Conservation (phyloP, 306 rosid genomes). For the Sesbania bispinosa region DNA sequence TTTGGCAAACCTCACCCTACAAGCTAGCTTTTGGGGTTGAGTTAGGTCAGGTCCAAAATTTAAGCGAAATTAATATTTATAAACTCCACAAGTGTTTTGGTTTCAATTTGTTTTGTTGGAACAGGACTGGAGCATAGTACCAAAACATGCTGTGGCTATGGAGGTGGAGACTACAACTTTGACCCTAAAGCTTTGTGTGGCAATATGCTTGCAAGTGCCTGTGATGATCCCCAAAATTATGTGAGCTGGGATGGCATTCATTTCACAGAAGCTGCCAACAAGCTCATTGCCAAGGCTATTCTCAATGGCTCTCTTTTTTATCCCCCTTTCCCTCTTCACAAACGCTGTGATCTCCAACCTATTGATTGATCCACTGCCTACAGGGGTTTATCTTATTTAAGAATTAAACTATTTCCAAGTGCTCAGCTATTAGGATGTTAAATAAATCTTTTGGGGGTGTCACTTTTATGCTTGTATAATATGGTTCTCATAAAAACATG, state of each 20-base stretch:
- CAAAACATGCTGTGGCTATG: conserved; percentile 79
- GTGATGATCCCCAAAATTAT: conserved; percentile 64
- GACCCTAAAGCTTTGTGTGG: conserved; percentile 55
- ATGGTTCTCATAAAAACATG: neutral
- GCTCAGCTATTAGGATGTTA: neutral
- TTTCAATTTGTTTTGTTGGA: neutral
- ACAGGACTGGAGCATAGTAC: conserved; percentile 56
- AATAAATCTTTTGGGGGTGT: neutral
- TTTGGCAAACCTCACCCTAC: too few species aligned
- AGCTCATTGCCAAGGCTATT: conserved; percentile 51
- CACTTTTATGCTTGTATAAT: neutral
- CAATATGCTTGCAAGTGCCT: conserved; percentile 56
- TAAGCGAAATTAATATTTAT: too few species aligned
- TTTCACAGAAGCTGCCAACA: conserved; percentile 78
- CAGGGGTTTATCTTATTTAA: neutral
- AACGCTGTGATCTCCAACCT: conserved; percentile 51
- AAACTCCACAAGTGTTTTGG: too few species aligned
- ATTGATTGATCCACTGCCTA: conserved; percentile 30
- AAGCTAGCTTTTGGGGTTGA: too few species aligned
- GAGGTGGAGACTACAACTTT: conserved; percentile 64
- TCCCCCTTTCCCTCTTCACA: conserved; percentile 56
- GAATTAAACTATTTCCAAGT: neutral
- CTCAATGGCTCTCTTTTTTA: conserved; percentile 61
- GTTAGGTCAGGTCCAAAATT: too few species aligned
- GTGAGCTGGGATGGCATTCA: conserved; percentile 93